Conservation (phyloP, 345 rosid genomes). For the Citrus inodora region DNA sequence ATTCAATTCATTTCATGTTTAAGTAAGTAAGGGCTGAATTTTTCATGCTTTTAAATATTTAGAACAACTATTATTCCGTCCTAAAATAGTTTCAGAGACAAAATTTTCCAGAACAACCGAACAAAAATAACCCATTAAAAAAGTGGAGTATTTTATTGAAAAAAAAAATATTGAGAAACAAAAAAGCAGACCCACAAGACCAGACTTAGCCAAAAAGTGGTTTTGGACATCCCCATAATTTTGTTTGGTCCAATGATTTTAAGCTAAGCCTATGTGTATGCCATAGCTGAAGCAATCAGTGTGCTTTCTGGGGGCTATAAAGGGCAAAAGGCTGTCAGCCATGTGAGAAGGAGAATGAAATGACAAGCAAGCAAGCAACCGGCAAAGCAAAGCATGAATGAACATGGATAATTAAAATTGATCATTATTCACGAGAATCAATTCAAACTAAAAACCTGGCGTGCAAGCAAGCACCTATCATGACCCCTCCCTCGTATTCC, state of each 20-base stretch:
- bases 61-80: background rate
- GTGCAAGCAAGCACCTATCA: conserved; percentile 41
- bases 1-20: no score
- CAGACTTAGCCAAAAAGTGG: background rate
- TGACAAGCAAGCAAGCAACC: conserved; percentile 15
- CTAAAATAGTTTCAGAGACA: background rate
- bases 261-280: conserved; percentile 5
- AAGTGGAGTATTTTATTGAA: background rate
- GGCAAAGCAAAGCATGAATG: background rate
- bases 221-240: conserved; percentile 24
- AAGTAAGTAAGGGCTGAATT: no score
- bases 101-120: background rate
- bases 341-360: conserved; percentile 34
- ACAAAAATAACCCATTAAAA: background rate
- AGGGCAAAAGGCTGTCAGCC: conserved; percentile 39
- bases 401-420: background rate
- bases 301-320: conserved; percentile 14
- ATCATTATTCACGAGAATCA: background rate
- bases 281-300: conserved; percentile 21
- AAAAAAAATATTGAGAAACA: background rate
- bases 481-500: conserved; percentile 16
- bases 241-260: conserved; percentile 15
- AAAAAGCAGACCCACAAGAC: conserved; percentile 7
- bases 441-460: conserved; percentile 31
- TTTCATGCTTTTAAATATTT: no score